Evolutionary conservation across 2,329 filamentous ascomycete genomes (phyloP), one percentile per base, ranked within the genome.

Genomic region (Trichoderma hamatum): DNA sequence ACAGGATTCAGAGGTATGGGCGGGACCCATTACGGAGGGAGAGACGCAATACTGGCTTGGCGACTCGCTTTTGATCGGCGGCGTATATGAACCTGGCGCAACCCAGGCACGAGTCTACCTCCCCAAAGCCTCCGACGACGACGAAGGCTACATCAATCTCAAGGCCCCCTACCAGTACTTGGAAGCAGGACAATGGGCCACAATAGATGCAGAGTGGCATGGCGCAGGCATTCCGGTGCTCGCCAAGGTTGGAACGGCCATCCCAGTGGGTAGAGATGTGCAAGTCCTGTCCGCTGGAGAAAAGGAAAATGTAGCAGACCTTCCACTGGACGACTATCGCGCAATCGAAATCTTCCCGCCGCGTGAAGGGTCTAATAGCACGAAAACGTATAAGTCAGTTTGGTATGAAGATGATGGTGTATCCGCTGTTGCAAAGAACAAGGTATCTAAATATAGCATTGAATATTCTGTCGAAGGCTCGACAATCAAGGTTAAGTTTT

Each of bases 1-100:
- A 74, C 74, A 79, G 0, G 90, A 93, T 72, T 81, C 87, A 0
- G 86, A 88, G 70, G 87, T 93, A 0, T 93, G 90, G 90, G 86
- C 80, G 2, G 82, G 82, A 59, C 74, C 81, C 0, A 79, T 92
- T 3, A 88, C 85, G 67, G 82, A 85, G 34, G 90, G 90, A 9
- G 90, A 92, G 72, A 86, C 86, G 4, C 90, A 93, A 75, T 93
- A 89, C 80, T 93, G 90, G 90, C 85, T 92, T 28, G 90, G 90
- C 13, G 88, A 91, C 67, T 82, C 84, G 0, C 78, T 92, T 10
- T 82, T 93, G 0, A 80, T 93, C 9, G 88, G 88, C 2, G 90
- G 90, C 5, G 89, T 92, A 0, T 92, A 90, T 73, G 84, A 89
- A 73, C 80, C 88, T 0, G 88, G 86, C 4, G 81, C 82, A 1